phyloP scores from a whole-genome alignment of 2,329 filamentous ascomycete genomes.

The Geosmithia flava region DNA sequence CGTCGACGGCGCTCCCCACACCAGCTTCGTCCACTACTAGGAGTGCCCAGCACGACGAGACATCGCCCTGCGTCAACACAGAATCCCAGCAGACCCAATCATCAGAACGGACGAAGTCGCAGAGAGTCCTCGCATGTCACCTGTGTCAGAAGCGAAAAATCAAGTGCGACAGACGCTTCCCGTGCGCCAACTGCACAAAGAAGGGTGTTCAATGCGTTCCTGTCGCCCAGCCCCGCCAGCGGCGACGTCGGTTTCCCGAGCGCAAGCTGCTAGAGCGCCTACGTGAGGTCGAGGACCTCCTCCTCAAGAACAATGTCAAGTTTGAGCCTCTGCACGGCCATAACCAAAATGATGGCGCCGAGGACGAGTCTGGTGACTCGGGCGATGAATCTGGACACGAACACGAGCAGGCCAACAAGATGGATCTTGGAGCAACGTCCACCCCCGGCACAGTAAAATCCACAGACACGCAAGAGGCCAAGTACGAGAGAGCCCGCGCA shows the following conservation, averaged over 20 bases:
- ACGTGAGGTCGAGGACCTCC: slow-evolving; percentile 41
- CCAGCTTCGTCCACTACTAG: not conserved
- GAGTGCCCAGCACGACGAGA: not conserved
- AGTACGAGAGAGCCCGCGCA: not conserved
- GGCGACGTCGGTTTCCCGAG: slow-evolving; percentile 38
- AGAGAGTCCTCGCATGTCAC: slow-evolving; percentile 31
- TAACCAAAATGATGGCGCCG: not conserved
- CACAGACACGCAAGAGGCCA: not conserved
- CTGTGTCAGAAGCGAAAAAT: slow-evolving; percentile 54
- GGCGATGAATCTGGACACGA: not conserved
- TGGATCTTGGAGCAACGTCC: not conserved
- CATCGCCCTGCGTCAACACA: not conserved
- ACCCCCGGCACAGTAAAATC: not conserved
- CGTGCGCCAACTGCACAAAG: slow-evolving; percentile 42
- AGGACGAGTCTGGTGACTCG: not conserved
- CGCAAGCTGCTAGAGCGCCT: slow-evolving; percentile 44
- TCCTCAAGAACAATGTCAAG: slow-evolving; percentile 38
- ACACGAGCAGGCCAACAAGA: not conserved
- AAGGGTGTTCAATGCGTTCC: slow-evolving; percentile 29
- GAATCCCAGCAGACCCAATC: not conserved
- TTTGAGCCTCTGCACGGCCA: slow-evolving; percentile 33
- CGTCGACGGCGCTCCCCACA: not conserved
- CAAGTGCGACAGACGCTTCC: slow-evolving; percentile 46
- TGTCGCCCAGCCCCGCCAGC: slow-evolving; percentile 20
- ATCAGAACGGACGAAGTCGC: not conserved